Base-by-base conservation (phyloP, 805 yeast species). In the Wickerhamiella nectarea region DNA sequence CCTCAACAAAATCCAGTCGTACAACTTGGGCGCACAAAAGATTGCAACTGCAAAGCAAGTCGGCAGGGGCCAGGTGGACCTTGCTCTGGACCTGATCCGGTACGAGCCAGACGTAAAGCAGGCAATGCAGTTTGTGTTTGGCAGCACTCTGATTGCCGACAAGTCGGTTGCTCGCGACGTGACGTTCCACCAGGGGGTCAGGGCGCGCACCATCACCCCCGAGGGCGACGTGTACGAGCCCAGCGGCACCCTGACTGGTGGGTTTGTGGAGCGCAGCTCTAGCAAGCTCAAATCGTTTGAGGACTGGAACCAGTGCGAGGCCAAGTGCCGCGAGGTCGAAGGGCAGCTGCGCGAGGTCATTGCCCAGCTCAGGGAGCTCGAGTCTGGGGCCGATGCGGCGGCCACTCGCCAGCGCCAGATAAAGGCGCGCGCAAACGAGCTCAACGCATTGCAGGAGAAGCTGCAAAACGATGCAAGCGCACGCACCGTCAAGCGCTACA, bases 211-310 rank as follows among this genome's bases (percentile, higher is more conserved):
- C 24, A 85, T 93, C 12, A 91, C 99, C 0, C 59, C 82, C 26
- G 87, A 86, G 43, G 99, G 98, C 41, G 98, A 91, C 59, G 72
- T 80, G 9, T 91, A 87, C 62, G 98, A 91, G 57, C 98, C 98
- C 0, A 85, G 80, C 51, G 99, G 99, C 12, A 83, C 94, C 6
- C 66, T 91, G 21, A 82, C 95, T 1, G 99, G 99, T 38, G 97
- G 97, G n/a, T 78, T 93, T 5, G 36, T 31, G 8, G 33, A 33
- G 15, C 18, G 20, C 14, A n/a, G 33, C 14, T 18, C n/a, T 15
- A 35, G 43, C 15, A 12, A 21, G 8, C 26, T 44, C 24, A 19
- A 12, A 9, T n/a, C 18, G 22, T 37, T 44, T 10, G 29, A 44
- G 24, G 21, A 28, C 18, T 44, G 14, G 17, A 38, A 38, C 17